Conservation (phyloP, 306 rosid species). For the Cucurbita maxima region DNA sequence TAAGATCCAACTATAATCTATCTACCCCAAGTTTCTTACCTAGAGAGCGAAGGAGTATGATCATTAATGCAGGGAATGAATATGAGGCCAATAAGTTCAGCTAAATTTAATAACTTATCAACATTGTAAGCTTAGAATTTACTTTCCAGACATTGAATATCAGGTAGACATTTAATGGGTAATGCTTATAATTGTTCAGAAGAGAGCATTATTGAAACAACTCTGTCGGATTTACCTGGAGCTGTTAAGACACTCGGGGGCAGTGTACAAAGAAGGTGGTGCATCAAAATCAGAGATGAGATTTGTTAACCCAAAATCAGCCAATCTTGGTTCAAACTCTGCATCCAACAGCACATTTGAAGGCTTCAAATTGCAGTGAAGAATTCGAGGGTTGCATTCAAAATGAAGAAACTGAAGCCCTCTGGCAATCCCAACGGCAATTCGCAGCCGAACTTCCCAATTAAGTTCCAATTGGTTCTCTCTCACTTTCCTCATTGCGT, state of each 20-base stretch:
- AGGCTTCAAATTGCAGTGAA: slow-evolving; percentile 73
- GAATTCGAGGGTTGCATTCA: slow-evolving; percentile 55
- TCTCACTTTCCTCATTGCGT: slow-evolving; percentile 61
- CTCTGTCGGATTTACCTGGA: slow-evolving; percentile 39
- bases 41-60: background rate
- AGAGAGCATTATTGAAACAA: background rate
- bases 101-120: background rate
- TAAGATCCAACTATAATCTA: background rate
- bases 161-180: background rate
- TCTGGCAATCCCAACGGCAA: slow-evolving; percentile 83
- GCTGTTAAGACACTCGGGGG: slow-evolving; percentile 58
- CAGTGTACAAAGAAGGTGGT: slow-evolving; percentile 35
- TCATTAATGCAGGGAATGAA: background rate
- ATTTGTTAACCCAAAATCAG: slow-evolving; percentile 70
- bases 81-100: background rate
- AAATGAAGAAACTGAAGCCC: slow-evolving; percentile 87
- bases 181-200: background rate
- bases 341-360: slow-evolving; percentile 73
- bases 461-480: slow-evolving; percentile 46
- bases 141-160: background rate
- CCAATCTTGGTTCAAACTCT: slow-evolving; percentile 74
- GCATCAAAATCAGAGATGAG: slow-evolving; percentile 40
- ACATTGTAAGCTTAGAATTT: background rate
- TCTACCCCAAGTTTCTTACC: background rate
- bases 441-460: slow-evolving; percentile 76